Evolutionary conservation across 129 eudicot genomes (phyloP).

Genomic region (Helichrysum umbraculigerum): DNA sequence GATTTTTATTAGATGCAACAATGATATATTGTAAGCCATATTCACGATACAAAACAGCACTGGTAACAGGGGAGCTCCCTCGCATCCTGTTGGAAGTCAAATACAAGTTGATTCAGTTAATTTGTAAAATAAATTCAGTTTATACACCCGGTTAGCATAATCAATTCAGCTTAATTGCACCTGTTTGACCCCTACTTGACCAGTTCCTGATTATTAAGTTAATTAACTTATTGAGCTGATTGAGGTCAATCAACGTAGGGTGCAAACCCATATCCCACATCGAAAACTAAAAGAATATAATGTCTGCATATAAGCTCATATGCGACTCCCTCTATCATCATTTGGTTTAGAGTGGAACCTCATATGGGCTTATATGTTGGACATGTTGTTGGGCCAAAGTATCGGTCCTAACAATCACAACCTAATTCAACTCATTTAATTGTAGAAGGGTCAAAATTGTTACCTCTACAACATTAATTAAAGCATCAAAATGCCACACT

Average conservation of each 20-base stretch:
- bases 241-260: neutral
- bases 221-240: neutral
- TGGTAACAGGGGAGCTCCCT: slow-evolving; percentile 92
- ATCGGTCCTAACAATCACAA: neutral
- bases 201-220: neutral
- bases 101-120: neutral
- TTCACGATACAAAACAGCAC: slow-evolving; percentile 76
- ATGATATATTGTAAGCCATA: slow-evolving; percentile 90
- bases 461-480: too few relatives aligned
- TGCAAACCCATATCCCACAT: too few relatives aligned
- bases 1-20: slow-evolving; percentile 86
- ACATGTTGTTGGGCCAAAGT: too few relatives aligned
- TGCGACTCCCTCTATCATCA: too few relatives aligned
- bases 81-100: slow-evolving; percentile 61
- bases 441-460: neutral
- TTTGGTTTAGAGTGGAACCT: too few relatives aligned
- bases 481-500: too few relatives aligned
- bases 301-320: too few relatives aligned
- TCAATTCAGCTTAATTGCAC: neutral
- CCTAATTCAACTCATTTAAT: neutral
- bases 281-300: too few relatives aligned
- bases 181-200: neutral
- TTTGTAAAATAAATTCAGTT: neutral
- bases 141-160: neutral
- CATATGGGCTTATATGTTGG: too few relatives aligned